Base-by-base conservation (phyloP, 2,329 filamentous ascomycete species). In the Apiospora pterosperma region DNA sequence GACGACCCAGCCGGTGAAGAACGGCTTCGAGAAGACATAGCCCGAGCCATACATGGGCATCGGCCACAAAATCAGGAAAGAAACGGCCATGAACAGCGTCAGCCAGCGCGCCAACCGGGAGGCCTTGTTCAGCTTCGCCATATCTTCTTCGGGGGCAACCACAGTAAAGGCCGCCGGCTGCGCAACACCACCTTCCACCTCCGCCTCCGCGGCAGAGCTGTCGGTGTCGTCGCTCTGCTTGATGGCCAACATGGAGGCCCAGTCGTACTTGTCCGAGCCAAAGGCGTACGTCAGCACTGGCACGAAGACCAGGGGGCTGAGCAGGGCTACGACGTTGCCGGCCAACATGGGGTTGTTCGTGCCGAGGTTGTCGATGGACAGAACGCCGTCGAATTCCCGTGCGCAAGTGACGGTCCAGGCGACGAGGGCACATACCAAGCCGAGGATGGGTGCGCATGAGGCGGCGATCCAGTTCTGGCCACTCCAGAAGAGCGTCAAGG, bases 301-400 rank as follows among this genome's bases (percentile, higher is more conserved):
- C 8, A 95, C 85, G 73, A 95, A 89, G 52, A 95, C 74, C 0
- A 92, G 67, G 0, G 93, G 93, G 0, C 90, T 90, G 8, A 96
- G 87, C 1, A 97, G 84, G 0, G 93, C 92, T 1, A 89, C 88
- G 4, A 97, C 92, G 69, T 97, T 96, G 36, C 93, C 93, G 1
- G 91, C 93, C 28, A 97, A 80, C 92, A 96, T 96, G 14, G 93
- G 92, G 68, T 91, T 87, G 78, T 96, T 96, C n/a, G 88, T 85
- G 2, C 94, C 93, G 0, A 92, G 95, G 69, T 90, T 92, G 0
- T 79, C 83, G 44, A 97, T 91, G 55, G 84, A 86, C 31, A 97
- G 84, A 14, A 55, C 48, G 2, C 79, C 78, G 23, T 90, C 91
- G 70, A 88, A 91, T 71, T 91, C 77, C 69, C 86, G 88, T 71